Evolutionary conservation across 257 asterid genomes (phyloP).

Genomic region (Solanum sejunctum): DNA sequence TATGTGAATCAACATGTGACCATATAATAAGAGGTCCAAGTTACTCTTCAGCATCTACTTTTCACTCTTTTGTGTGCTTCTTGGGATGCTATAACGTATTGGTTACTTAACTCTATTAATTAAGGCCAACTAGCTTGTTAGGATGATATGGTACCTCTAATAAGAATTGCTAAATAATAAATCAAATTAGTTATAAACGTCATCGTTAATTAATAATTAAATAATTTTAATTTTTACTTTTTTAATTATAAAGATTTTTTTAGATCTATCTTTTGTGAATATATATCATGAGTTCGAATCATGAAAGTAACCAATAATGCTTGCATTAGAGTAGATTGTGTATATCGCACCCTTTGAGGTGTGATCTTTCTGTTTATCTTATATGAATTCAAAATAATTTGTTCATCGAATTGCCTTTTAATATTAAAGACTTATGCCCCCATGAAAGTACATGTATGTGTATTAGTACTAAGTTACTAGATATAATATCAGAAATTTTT

Average conservation of each 20-base stretch:
- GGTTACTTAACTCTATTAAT: background rate
- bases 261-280: no score
- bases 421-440: background rate
- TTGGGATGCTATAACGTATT: background rate
- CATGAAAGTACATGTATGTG: background rate
- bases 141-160: background rate
- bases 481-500: rapidly evolving
- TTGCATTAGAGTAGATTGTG: background rate
- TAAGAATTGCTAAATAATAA: background rate
- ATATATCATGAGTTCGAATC: background rate
- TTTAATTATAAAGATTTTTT: background rate
- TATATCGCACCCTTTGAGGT: background rate
- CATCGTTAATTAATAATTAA: no score
- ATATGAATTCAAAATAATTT: background rate
- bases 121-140: no score
- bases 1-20: no score
- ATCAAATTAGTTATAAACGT: background rate
- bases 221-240: background rate
- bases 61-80: no score
- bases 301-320: background rate
- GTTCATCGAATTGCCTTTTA: background rate
- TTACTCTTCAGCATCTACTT: no score
- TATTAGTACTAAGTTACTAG: background rate
- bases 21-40: background rate
- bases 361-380: background rate